Evolutionary conservation across 306 rosid genomes (phyloP).

Genomic region (cucumber (Cucumis sativus)): Cucumber_9930_V3 NC_026656.2:9857501-9858000

Average conservation of each 20-base stretch:
- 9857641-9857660: not conserved
- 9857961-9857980: not conserved
- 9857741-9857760: conserved; percentile 89
- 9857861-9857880: no score
- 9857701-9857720: conserved; percentile 93
- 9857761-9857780: conserved; percentile 89
- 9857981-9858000: not conserved
- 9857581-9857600: conserved; percentile 96
- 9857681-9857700: conserved; percentile 55
- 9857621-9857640: not conserved
- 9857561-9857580: conserved; percentile 95
- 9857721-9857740: conserved; percentile 68
- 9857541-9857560: conserved; percentile 95
- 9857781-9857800: conserved; percentile 82
- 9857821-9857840: not conserved
- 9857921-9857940: no score
- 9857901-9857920: no score
- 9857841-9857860: no score
- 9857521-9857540: conserved; percentile 91
- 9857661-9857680: not conserved
- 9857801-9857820: not conserved
- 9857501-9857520: conserved; percentile 65
- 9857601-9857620: conserved; percentile 61
- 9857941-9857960: no score
- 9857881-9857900: no score